These are phyloP conservation scores for Panicum miliaceum DNA, from an alignment of 176 grass and related monocot genomes.

Conservation along the genomic window DNA sequence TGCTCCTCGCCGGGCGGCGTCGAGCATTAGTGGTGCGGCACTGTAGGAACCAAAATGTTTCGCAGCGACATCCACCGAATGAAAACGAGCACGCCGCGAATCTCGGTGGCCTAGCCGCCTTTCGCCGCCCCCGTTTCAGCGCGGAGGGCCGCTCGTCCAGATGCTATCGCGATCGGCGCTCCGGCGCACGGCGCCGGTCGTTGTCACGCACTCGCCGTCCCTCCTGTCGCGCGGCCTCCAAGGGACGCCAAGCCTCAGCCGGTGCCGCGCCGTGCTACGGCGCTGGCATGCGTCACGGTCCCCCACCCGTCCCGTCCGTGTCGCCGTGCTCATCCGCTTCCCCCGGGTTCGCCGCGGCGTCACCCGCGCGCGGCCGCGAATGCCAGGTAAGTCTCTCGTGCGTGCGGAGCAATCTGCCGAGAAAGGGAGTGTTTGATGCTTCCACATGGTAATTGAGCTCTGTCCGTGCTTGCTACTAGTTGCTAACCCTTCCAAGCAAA, in stretches of 20 bases:
- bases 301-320: not conserved
- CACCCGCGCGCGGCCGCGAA: not conserved
- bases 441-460: not conserved
- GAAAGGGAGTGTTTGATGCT: not conserved
- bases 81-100: not conserved
- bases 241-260: not conserved
- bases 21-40: not conserved
- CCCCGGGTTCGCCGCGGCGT: not conserved
- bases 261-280: conserved; percentile 13
- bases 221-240: conserved; percentile 33
- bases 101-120: not conserved
- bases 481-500: conserved; percentile 48
- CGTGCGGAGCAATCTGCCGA: no score
- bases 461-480: not conserved
- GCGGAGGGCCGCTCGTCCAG: not conserved
- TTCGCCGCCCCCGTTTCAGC: conserved; percentile 29
- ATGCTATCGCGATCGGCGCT: not conserved
- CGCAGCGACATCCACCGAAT: not conserved
- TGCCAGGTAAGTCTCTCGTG: not conserved
- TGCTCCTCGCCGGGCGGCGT: not conserved
- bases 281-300: not conserved
- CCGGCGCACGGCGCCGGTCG: not conserved
- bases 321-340: conserved; percentile 21
- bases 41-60: not conserved
- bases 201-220: not conserved